Evolutionary conservation across 257 asterid species (phyloP).

Genomic region (Plectranthus barbatus): DNA sequence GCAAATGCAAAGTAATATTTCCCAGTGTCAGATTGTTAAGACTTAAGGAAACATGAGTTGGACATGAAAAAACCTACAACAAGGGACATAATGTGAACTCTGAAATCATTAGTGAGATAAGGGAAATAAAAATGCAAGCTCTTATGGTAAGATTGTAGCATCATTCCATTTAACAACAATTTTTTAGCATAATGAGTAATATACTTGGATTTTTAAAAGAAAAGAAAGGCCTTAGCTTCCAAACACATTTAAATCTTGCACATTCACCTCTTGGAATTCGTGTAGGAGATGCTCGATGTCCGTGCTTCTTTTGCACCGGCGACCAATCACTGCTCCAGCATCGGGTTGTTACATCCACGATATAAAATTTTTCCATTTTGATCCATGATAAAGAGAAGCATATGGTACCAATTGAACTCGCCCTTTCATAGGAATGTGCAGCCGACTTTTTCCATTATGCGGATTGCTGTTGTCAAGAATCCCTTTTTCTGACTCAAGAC

Average conservation of each 20-base stretch:
- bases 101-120: neutral
- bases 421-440: constrained; percentile 73
- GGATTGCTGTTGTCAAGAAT: constrained; percentile 27
- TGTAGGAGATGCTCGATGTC: too few species aligned
- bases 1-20: neutral
- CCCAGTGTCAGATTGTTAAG: neutral
- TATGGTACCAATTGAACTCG: constrained; percentile 78
- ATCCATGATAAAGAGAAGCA: constrained; percentile 8
- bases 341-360: too few species aligned
- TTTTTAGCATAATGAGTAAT: too few species aligned
- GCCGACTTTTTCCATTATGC: constrained; percentile 34
- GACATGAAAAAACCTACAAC: too few species aligned
- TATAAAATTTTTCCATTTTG: neutral
- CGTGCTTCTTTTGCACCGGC: too few species aligned
- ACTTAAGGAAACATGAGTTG: too few species aligned
- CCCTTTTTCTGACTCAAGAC: constrained; percentile 23
- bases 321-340: too few species aligned
- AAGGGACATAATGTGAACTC: neutral
- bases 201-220: too few species aligned
- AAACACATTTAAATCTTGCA: neutral
- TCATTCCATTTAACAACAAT: neutral
- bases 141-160: neutral
- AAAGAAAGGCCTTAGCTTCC: neutral
- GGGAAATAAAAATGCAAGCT: neutral
- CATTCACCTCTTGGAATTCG: too few species aligned